Evolutionary conservation across 176 grass and related monocot species (phyloP), one percentile per base, ranked within the genome.

Genomic region (Cenchrus fungigraminus): DNA sequence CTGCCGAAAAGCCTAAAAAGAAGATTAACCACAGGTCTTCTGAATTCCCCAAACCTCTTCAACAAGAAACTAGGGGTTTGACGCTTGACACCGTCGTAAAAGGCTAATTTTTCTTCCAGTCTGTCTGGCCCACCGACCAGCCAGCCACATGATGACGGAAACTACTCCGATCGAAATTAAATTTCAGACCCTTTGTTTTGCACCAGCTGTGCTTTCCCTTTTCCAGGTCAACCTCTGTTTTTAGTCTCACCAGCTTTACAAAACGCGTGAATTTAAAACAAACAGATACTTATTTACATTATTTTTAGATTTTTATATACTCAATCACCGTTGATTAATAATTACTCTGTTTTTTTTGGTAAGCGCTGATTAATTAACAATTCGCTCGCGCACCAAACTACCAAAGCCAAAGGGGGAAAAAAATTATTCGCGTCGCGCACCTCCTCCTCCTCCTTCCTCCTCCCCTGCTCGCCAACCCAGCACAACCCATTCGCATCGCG

Each of bases 51-150:
- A 29, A 28, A 25, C 8, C 20, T 86, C 85, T 22, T 25, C 25
- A 25, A 49, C 59, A 71, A 71, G 63, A 53, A 85, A 77, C 6
- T 15, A 9, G 47, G 34, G 34, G 2, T 32, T 76, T 63, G 64
- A 76, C 45, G 34, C 51, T 79, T 65, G 65, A 86, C 83, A 22
- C 77, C 78, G 56, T 86, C 78, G 13, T 63, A 20, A 40, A 65
- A 37, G 10, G 25, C 25, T 25, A 25, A 25, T 25, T 25, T 25
- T 10, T 10, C n/a, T 10, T 63, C 61, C 28, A 31, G 25, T 25
- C 6, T 22, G 51, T 22, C 6, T 22, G 51, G 29, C 62, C 61
- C 52, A 42, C n/a, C 42, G 16, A 54, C 50, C 85, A 87, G 69
- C 34, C 49, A 60, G 22, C 79, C 59, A 79, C 7, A 65, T 37